A percentile compares a stretch with the other conserved stretches of the same genome.
Evolutionary conservation across 768 basidiomycete species (phyloP).

Genomic region (Boletus sensibilis): DNA sequence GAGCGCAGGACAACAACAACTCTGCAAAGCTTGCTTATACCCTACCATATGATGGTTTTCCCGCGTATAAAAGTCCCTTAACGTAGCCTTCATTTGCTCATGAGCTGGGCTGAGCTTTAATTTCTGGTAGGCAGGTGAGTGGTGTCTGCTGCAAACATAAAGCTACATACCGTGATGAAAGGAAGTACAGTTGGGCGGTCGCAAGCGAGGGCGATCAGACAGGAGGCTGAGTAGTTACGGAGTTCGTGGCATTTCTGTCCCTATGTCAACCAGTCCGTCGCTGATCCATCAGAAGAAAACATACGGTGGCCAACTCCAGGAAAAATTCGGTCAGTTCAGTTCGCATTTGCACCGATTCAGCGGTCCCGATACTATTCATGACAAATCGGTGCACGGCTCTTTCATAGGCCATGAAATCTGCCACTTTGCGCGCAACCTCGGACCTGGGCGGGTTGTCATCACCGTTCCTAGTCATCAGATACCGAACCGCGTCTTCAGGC

Average conservation of each 20-base stretch:
- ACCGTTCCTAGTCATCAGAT: constrained; percentile 36
- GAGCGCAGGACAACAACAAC: constrained; percentile 29
- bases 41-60: constrained; percentile 27
- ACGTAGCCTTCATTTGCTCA: constrained; percentile 15
- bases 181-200: constrained; percentile 39
- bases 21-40: constrained; percentile 33
- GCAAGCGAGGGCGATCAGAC: constrained; percentile 42
- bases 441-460: constrained; percentile 27
- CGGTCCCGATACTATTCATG: constrained; percentile 36
- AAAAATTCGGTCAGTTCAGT: constrained; percentile 40
- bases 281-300: not conserved
- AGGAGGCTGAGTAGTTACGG: constrained; percentile 46
- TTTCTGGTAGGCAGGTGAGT: constrained; percentile 13
- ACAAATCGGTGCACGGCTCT: constrained; percentile 42
- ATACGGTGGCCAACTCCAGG: constrained; percentile 45
- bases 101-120: constrained; percentile 27
- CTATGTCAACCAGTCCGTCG: not conserved
- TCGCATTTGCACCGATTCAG: constrained; percentile 21
- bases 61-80: constrained; percentile 26
- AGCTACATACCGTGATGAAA: constrained; percentile 23
- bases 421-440: constrained; percentile 30
- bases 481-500: constrained; percentile 42
- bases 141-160: not conserved
- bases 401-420: constrained; percentile 37
- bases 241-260: constrained; percentile 43